phyloP scores from a whole-genome alignment of 495 filamentous ascomycete species.

The Penicillium pulvis region DNA sequence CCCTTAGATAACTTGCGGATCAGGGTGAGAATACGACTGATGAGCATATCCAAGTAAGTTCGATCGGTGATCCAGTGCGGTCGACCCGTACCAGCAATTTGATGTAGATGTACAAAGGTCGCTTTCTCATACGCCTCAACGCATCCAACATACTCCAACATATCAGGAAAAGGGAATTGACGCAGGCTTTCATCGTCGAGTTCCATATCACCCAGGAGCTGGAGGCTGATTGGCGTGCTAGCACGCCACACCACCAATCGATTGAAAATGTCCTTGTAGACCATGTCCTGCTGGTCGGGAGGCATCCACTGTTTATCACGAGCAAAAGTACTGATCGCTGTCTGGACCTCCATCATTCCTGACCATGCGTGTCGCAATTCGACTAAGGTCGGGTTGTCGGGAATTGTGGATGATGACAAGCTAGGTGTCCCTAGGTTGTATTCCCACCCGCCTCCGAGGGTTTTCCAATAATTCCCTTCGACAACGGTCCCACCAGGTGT shows the following conservation, averaged over 20 bases:
- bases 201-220: constrained; percentile 34
- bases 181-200: constrained; percentile 37
- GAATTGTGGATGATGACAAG: constrained; percentile 22
- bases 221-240: constrained; percentile 34
- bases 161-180: constrained; percentile 33
- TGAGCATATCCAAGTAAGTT: constrained; percentile 33
- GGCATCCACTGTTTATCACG: constrained; percentile 40
- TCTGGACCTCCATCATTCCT: constrained; percentile 45
- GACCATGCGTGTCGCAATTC: constrained; percentile 42
- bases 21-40: constrained; percentile 36
- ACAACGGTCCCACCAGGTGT: constrained; percentile 43
- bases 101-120: constrained; percentile 40
- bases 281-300: constrained; percentile 34
- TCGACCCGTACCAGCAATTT: constrained; percentile 38
- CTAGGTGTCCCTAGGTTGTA: constrained; percentile 44
- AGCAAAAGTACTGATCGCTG: constrained; percentile 40
- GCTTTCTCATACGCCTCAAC: constrained; percentile 48
- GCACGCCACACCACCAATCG: constrained; percentile 38
- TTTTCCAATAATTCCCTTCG: constrained; percentile 44
- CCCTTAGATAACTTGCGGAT: constrained; percentile 40
- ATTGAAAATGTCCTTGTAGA: constrained; percentile 37
- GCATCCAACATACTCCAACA: constrained; percentile 42
- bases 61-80: constrained; percentile 31
- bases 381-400: constrained; percentile 31
- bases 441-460: constrained; percentile 43